Evolutionary conservation across 164 flowering plant genomes (phyloP).

Genomic region (Saururus chinensis): DNA sequence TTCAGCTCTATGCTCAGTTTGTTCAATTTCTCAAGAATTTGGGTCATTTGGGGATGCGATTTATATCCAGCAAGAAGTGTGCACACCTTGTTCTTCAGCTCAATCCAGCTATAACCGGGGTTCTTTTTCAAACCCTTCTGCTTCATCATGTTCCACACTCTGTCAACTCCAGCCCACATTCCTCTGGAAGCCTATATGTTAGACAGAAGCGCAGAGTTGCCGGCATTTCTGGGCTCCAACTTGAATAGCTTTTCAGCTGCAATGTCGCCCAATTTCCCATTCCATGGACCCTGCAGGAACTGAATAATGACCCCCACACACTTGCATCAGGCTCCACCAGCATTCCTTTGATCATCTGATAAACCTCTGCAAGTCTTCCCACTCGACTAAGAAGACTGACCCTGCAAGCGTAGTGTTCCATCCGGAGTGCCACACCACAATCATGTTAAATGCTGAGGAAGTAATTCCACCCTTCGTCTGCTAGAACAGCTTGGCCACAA

Average conservation of each 20-base stretch:
- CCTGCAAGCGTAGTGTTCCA: constrained; percentile 76
- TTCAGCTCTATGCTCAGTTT: constrained; percentile 48
- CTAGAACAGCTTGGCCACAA: constrained; percentile 50
- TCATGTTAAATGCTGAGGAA: constrained; percentile 47
- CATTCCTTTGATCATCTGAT: constrained; percentile 46
- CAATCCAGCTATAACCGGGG: constrained; percentile 83
- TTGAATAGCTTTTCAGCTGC: constrained; percentile 55
- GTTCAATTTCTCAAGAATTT: constrained; percentile 37
- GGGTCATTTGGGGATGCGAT: constrained; percentile 52
- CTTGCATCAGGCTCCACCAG: constrained; percentile 66
- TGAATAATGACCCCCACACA: constrained; percentile 80
- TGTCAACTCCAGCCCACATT: constrained; percentile 53
- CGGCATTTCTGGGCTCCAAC: constrained; percentile 64
- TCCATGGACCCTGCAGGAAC: constrained; percentile 59
- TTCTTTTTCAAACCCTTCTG: constrained; percentile 45
- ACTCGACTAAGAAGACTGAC: constrained; percentile 64
- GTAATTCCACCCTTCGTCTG: constrained; percentile 45
- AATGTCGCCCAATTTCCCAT: constrained; percentile 44
- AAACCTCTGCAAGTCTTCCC: constrained; percentile 66
- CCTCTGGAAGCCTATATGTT: constrained; percentile 66
- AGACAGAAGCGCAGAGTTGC: constrained; percentile 63
- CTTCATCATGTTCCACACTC: constrained; percentile 48
- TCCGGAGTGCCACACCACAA: constrained; percentile 38
- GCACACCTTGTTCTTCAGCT: constrained; percentile 53
- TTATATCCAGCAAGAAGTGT: constrained; percentile 57